Evolutionary conservation across 2,329 filamentous ascomycete genomes (phyloP), one percentile per base, ranked within the genome.

Genomic region (Phaeoacremonium minimum): DNA sequence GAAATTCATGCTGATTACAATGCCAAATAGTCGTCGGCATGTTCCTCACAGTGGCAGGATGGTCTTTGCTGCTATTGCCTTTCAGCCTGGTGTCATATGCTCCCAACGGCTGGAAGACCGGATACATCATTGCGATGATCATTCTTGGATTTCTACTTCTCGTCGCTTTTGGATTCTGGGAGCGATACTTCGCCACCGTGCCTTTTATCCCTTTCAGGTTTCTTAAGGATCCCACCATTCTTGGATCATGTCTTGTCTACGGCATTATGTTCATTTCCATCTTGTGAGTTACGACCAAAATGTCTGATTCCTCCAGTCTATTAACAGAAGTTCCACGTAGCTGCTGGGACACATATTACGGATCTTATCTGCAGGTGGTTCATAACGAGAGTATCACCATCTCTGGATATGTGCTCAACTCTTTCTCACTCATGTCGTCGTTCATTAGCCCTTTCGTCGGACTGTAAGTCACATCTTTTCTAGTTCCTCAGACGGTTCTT

Each of bases 31-130:
- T 77, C 2, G 37, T 77, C 15, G 82, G 83, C 13, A 64, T 83
- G 15, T 37, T 85, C 13, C 61, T 86, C 4, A 66, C 85, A 41
- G 69, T 73, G 8, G 64, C 60, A 2, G 83, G 80, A 2, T 72
- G 83, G 46, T 67, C 74, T 1, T 58, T 86, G 9, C 77, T 88
- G 50, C 63, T 88, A n/a, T 70, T 89, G 7, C 80, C 85, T 1
- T 79, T 89, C 54, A 80, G 67, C 13, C 66, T 88, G 15, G 63
- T 61, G 36, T 57, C 58, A 3, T 60, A 64, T 33, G 64, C 68
- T 42, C 40, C 51, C 4, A 48, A 66, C 9, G 45, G 48, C 9
- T 75, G 69, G 68, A 50, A 50, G 15, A 58, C 60, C 2, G 56
- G 61, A 4, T 53, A 63, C 33, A 66, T 71, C 32, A 68, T 69